These are phyloP conservation scores for maize (Zea mays) DNA, from an alignment of 176 grass and related monocot species.

Conservation along the genomic window DNA sequence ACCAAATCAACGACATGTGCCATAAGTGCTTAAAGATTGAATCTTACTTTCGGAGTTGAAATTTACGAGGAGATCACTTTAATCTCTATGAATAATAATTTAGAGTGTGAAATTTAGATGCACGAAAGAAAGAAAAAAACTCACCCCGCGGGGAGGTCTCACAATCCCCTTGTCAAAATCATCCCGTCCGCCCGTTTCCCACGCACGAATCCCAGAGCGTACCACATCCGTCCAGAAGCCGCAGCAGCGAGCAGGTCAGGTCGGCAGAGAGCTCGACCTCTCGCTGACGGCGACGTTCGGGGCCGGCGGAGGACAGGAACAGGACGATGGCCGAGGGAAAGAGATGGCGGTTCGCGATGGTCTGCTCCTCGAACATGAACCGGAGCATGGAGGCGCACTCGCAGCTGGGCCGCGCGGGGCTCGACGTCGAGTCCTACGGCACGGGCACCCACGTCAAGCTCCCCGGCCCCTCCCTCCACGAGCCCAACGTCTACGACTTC, in stretches of 20 bases:
- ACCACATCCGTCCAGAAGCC: background rate
- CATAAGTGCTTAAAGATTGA: too few species aligned
- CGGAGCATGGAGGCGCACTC: conserved; percentile 97
- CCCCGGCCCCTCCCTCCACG: conserved; percentile 76
- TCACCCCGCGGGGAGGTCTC: too few species aligned
- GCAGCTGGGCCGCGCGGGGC: conserved; percentile 65
- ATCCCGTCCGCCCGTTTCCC: background rate
- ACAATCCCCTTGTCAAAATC: background rate
- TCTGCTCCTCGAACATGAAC: conserved; percentile 98
- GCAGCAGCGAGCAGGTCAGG: background rate
- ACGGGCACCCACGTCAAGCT: conserved; percentile 89
- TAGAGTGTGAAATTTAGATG: too few species aligned
- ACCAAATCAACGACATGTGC: too few species aligned
- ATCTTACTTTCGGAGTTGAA: too few species aligned
- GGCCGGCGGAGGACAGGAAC: background rate
- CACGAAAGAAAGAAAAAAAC: too few species aligned
- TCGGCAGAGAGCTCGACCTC: conserved; percentile 9
- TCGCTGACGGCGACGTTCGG: conserved; percentile 7
- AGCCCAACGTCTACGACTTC: conserved; percentile 94
- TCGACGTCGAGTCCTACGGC: conserved; percentile 88
- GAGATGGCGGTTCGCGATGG: conserved; percentile 81
- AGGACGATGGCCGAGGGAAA: conserved; percentile 29
- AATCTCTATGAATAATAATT: too few species aligned
- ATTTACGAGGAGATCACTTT: too few species aligned
- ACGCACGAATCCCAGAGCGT: conserved; percentile 22